Evolutionary conservation across 2,329 filamentous ascomycete species (phyloP).

Genomic region (Daldinia sp.): DNA sequence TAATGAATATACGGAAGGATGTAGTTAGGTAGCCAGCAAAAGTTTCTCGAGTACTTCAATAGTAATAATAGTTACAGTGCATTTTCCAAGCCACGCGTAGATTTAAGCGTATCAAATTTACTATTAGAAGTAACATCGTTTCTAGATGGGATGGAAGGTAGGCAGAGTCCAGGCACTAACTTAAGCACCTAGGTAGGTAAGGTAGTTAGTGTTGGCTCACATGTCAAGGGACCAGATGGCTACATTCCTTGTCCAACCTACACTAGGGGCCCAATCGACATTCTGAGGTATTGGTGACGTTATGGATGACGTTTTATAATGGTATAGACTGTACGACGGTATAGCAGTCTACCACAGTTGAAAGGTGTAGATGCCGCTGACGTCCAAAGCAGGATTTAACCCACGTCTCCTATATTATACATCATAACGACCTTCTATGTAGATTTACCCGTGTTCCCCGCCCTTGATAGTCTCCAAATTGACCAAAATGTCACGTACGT

Average conservation of each 20-base stretch:
- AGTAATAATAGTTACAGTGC: background rate
- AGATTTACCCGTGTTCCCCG: too few relatives aligned
- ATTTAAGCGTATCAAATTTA: too few relatives aligned
- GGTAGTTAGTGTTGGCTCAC: too few relatives aligned
- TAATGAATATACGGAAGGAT: background rate
- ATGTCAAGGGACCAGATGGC: background rate
- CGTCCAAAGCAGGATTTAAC: background rate
- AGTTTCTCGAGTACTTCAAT: background rate
- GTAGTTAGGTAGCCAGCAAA: background rate
- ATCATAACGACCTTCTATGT: too few relatives aligned
- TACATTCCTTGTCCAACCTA: background rate
- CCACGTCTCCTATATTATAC: background rate
- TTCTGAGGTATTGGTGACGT: constrained; percentile 33
- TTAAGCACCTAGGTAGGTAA: too few relatives aligned
- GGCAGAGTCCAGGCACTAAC: too few relatives aligned
- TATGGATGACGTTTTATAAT: constrained; percentile 35
- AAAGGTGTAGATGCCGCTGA: background rate
- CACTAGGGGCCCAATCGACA: constrained; percentile 10
- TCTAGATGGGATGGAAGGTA: too few relatives aligned
- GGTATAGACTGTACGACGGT: constrained; percentile 32
- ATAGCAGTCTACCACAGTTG: too few relatives aligned
- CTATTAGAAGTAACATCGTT: too few relatives aligned
- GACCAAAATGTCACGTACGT: constrained; percentile 57
- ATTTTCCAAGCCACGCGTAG: too few relatives aligned
- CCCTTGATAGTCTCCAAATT: too few relatives aligned